Conservation (phyloP, 208 protist species). For the Wallacemonas collosoma region DNA sequence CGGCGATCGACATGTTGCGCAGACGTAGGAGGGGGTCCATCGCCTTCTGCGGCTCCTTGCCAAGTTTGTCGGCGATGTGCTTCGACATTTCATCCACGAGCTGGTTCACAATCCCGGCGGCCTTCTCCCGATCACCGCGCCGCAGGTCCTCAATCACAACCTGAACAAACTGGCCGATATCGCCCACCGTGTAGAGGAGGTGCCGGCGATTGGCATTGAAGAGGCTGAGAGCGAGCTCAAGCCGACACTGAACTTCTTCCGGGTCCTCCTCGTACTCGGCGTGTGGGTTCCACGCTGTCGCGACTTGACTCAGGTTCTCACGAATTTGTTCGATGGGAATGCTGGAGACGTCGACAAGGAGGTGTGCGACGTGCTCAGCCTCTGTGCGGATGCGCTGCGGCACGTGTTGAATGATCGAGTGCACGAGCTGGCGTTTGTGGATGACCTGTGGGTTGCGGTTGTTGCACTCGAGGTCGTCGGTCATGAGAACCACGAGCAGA, state of each 20-base stretch:
- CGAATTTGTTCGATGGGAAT: slow-evolving; percentile 91
- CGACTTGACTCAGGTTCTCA: slow-evolving; percentile 84
- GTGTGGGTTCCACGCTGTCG: slow-evolving; percentile 90
- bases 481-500: slow-evolving; percentile 96
- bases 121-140: slow-evolving; percentile 84
- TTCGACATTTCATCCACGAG: slow-evolving; percentile 97
- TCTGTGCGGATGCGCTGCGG: slow-evolving; percentile 86
- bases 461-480: slow-evolving; percentile 51
- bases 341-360: slow-evolving; percentile 82
- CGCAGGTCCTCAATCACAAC: slow-evolving; percentile 78
- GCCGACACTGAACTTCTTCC: slow-evolving; percentile 72
- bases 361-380: slow-evolving; percentile 80
- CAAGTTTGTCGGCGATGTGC: slow-evolving; percentile 96
- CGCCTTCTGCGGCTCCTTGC: slow-evolving; percentile 91
- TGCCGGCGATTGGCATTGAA: slow-evolving; percentile 81
- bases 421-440: slow-evolving; percentile 66
- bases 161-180: slow-evolving; percentile 89
- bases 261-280: slow-evolving; percentile 90
- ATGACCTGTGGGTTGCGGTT: slow-evolving; percentile 27
- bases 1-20: slow-evolving; percentile 95
- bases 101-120: slow-evolving; percentile 79
- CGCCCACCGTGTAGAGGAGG: slow-evolving; percentile 85
- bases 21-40: slow-evolving; percentile 95
- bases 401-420: slow-evolving; percentile 80
- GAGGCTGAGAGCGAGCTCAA: slow-evolving; percentile 75